phyloP scores from a whole-genome alignment of 1,139 yeast species.

The Hemisphaericaspora lyxosophila region DNA sequence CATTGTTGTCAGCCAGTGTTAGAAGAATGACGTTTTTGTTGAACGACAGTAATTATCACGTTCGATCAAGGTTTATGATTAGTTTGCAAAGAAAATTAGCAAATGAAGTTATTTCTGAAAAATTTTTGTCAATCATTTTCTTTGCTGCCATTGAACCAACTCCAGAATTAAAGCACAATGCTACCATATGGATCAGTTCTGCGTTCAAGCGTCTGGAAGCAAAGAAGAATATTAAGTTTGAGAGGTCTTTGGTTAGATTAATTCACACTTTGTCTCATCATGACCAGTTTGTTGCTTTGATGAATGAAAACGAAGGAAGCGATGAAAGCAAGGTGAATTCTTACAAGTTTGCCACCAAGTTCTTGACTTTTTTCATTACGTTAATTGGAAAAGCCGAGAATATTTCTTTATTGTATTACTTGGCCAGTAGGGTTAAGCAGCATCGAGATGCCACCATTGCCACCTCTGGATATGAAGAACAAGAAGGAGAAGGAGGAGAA shows the following conservation, averaged over 20 bases:
- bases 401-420: conserved; percentile 69
- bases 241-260: conserved; percentile 64
- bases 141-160: conserved; percentile 79
- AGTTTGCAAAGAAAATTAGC: conserved; percentile 56
- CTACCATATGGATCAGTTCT: conserved; percentile 73
- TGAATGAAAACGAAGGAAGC: conserved; percentile 20
- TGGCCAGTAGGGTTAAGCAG: conserved; percentile 79
- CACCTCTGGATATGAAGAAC: conserved; percentile 31
- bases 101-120: conserved; percentile 55
- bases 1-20: conserved; percentile 54
- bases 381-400: conserved; percentile 66
- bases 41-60: conserved; percentile 64
- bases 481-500: conserved; percentile 30
- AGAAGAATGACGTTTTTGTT: conserved; percentile 57
- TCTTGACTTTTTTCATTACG: conserved; percentile 59
- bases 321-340: conserved; percentile 34
- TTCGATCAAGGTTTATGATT: conserved; percentile 54
- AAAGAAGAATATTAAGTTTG: conserved; percentile 50
- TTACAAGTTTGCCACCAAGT: conserved; percentile 53
- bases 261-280: conserved; percentile 76
- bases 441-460: conserved; percentile 59
- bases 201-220: conserved; percentile 46
- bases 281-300: conserved; percentile 56
- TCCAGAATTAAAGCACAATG: conserved; percentile 44
- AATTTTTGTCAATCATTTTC: conserved; percentile 66